phyloP scores from a whole-genome alignment of 2,329 filamentous ascomycete genomes.

The Coniochaeta hoffmannii region DNA sequence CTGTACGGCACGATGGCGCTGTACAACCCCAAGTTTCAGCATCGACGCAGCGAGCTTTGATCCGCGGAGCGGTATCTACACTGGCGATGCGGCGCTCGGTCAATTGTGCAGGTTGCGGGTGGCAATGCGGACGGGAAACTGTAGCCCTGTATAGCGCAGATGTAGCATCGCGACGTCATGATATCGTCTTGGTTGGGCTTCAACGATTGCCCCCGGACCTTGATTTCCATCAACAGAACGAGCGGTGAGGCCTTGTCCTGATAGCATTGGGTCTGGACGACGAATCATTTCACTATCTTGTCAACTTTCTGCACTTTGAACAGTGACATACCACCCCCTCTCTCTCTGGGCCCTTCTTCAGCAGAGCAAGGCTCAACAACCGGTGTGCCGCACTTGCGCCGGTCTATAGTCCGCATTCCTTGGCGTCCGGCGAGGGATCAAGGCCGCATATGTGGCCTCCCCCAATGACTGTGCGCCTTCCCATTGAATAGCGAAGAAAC shows the following conservation, averaged over 20 bases:
- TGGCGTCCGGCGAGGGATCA: neutral
- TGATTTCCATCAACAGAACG: neutral
- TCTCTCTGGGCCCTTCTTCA: too few species aligned
- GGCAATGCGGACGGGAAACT: too few species aligned
- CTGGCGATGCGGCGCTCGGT: too few species aligned
- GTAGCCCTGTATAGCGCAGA: too few species aligned
- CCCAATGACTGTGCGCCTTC: neutral
- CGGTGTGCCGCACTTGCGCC: neutral
- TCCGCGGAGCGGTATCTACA: too few species aligned
- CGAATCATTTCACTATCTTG: too few species aligned
- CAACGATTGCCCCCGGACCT: neutral
- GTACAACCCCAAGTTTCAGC: neutral
- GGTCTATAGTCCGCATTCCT: neutral
- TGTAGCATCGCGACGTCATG: neutral
- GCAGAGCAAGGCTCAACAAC: neutral
- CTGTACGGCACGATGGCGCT: too few species aligned
- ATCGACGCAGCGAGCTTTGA: too few species aligned
- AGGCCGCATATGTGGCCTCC: neutral
- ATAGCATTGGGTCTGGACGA: too few species aligned
- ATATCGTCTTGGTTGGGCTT: too few species aligned
- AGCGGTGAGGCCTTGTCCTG: neutral
- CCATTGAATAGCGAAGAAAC: neutral
- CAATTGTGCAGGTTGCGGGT: too few species aligned
- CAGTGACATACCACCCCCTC: neutral
- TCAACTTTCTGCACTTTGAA: too few species aligned